These are phyloP conservation scores for Paramecium pentaurelia DNA, from an alignment of 73 alveolate genomes.

Conservation along the genomic window DNA sequence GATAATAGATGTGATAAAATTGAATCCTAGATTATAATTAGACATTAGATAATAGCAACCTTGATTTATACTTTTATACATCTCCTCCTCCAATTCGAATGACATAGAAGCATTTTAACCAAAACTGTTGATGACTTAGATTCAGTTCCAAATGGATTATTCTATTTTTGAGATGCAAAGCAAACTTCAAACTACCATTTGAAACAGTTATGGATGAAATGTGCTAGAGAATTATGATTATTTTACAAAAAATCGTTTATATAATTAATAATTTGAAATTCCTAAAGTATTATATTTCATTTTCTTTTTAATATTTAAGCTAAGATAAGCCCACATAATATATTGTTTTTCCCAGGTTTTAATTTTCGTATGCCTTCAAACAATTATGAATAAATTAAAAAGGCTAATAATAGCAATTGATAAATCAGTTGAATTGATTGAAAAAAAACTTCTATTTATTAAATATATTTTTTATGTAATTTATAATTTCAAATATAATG, in stretches of 20 bases:
- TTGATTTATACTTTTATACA: not conserved
- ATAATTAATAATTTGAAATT: not conserved
- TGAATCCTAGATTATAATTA: not conserved
- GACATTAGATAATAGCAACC: not conserved
- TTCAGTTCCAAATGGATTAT: slow-evolving; percentile 45
- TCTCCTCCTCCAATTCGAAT: slow-evolving; percentile 1
- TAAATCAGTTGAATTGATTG: too few species aligned
- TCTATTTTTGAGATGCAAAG: not conserved
- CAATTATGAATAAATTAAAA: too few species aligned
- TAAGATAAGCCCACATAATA: not conserved
- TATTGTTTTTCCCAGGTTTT: too few species aligned
- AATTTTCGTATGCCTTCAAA: too few species aligned
- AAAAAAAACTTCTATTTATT: too few species aligned
- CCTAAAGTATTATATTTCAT: not conserved
- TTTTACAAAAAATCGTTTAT: not conserved
- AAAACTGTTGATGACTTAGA: not conserved
- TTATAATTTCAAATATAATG: too few species aligned
- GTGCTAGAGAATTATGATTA: not conserved
- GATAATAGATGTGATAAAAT: not conserved
- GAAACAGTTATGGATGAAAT: not conserved
- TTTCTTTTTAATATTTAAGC: not conserved
- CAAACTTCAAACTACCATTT: not conserved
- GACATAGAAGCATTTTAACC: not conserved
- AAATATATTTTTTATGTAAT: too few species aligned
- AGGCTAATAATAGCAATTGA: too few species aligned